Base-by-base conservation (phyloP, 176 grass and related monocot genomes). In the Cymbopogon citratus region DNA sequence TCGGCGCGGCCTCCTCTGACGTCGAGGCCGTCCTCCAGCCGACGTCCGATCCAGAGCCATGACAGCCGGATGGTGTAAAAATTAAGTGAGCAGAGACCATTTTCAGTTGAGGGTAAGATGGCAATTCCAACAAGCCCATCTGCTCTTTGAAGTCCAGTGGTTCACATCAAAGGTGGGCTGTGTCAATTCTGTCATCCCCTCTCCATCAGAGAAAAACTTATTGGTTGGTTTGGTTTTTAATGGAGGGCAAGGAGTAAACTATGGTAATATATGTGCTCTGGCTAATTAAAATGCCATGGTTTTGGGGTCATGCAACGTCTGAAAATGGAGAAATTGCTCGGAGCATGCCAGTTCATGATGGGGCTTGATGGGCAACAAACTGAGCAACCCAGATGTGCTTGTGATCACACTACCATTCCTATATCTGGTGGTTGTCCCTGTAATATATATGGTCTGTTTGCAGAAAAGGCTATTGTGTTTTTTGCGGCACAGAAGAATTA, bases 371-470 rank as follows among this genome's bases (percentile, higher is more conserved):
- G 27, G 62, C 29, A 78, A 79, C 66, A 88, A 86, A 71, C 44
- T 91, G 16, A 83, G 88, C 71, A 89, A 31, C 71, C 89, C 89
- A 49, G 92, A 97, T 90, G 52, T 92, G 75, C 81, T 97, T 75
- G 83, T 90, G 14, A 91, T 97, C 70, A 92, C 91, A 64, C 87
- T 97, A 36, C 94, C 94, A 66, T 92, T 97, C 90, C 76, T 97
- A 57, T 94, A 97, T 81, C 78, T 91, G 61, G 92, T 94, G 28
- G 69, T 91, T 48, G 61, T 74, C 63, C 94, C 92, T 65, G 80
- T 87, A 70, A 56, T 91, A 77, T 72, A 46, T 92, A 94, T 77
- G 79, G 84, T 61, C 77, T 97, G 61, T 94, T 89, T 87, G 90
- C 90, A 24, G 83, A 94, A 84, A 83, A 71, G 36, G 86, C 85